Evolutionary conservation across 129 eudicot genomes (phyloP).

Genomic region (Flaveria robusta): DNA sequence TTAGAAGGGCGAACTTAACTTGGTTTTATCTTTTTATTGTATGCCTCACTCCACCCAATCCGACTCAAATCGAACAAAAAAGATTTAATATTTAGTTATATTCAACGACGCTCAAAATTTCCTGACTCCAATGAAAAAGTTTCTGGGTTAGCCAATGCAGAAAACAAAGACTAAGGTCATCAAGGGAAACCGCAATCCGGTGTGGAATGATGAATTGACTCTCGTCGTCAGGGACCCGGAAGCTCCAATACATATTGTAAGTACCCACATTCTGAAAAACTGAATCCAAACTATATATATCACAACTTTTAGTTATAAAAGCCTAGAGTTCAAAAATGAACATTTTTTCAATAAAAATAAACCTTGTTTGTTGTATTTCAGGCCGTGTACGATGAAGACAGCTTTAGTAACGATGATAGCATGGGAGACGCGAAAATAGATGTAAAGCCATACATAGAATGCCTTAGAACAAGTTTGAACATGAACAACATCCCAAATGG

Average conservation of each 20-base stretch:
- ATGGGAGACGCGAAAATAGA: constrained; percentile 66
- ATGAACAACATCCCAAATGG: constrained; percentile 47
- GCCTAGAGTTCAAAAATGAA: neutral
- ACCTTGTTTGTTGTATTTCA: constrained; percentile 21
- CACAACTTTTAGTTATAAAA: neutral
- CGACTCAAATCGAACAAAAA: no score
- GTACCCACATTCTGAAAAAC: neutral
- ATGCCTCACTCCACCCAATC: no score
- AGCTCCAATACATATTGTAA: constrained; percentile 47
- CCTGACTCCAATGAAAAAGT: no score
- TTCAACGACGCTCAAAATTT: no score
- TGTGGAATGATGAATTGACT: constrained; percentile 64
- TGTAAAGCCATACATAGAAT: constrained; percentile 52
- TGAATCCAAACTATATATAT: neutral
- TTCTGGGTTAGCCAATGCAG: constrained; percentile 29
- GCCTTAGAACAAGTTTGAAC: constrained; percentile 53
- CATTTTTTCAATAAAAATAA: neutral
- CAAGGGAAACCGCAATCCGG: constrained; percentile 51
- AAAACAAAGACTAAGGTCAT: constrained; percentile 53
- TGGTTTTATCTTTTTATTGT: no score
- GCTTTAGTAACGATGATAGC: constrained; percentile 53
- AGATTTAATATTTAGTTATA: no score
- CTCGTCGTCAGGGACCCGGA: constrained; percentile 46
- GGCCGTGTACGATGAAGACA: constrained; percentile 69
- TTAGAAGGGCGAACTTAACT: no score